phyloP scores from a whole-genome alignment of 257 asterid species.

The Verbena officinalis region DNA sequence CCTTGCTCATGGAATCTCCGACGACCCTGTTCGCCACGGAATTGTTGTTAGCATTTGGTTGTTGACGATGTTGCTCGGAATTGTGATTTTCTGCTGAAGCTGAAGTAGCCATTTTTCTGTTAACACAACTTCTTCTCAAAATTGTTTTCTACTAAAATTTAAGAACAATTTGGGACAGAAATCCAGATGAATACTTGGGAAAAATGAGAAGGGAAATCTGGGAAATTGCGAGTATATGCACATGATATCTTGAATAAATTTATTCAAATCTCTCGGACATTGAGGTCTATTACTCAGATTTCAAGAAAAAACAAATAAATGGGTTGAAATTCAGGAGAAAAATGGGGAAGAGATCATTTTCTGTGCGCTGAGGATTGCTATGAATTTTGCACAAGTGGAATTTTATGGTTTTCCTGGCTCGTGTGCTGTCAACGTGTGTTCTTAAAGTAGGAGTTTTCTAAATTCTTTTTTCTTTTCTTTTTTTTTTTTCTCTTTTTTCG shows the following conservation, averaged over 20 bases:
- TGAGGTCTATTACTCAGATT: neutral
- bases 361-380: slow-evolving; percentile 10
- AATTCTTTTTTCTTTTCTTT: neutral
- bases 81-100: slow-evolving; percentile 26
- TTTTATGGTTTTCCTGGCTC: neutral
- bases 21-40: slow-evolving; percentile 35
- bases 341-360: slow-evolving; percentile 23
- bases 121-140: neutral
- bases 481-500: neutral
- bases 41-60: slow-evolving; percentile 24
- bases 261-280: neutral
- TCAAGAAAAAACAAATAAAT: neutral
- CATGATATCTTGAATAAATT: slow-evolving; percentile 28
- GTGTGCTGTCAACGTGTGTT: neutral
- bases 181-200: neutral
- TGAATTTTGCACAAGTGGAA: neutral
- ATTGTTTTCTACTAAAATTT: neutral
- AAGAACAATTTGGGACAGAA: neutral
- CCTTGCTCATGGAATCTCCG: slow-evolving; percentile 54
- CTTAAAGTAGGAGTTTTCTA: neutral
- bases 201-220: neutral
- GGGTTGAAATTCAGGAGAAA: slow-evolving; percentile 10
- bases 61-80: slow-evolving; percentile 28
- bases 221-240: slow-evolving; percentile 12
- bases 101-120: slow-evolving; percentile 43